phyloP scores from a whole-genome alignment of 306 rosid species.

The Betula pendula region DNA sequence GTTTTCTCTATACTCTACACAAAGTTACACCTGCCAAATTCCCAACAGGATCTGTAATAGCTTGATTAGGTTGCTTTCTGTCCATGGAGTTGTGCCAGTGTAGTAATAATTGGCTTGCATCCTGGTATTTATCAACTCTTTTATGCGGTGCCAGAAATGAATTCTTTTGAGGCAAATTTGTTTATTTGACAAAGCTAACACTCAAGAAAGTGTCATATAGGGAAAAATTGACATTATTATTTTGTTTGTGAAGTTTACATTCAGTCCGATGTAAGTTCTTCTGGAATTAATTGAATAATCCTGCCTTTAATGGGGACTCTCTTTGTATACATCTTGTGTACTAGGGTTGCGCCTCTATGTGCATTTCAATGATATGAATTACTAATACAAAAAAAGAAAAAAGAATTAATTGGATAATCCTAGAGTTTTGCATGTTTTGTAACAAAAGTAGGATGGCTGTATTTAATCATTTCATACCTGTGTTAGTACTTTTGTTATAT shows the following conservation, averaged over 20 bases:
- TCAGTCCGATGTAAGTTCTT: not conserved
- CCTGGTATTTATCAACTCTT: not conserved
- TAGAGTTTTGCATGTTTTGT: not conserved
- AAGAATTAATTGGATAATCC: no score
- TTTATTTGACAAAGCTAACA: not conserved
- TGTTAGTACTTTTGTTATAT: not conserved
- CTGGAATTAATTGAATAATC: not conserved
- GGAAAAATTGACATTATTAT: not conserved
- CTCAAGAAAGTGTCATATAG: not conserved
- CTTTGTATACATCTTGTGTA: no score
- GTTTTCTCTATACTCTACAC: not conserved
- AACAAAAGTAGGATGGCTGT: not conserved
- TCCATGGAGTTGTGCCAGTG: not conserved
- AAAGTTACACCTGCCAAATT: not conserved
- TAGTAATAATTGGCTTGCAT: not conserved
- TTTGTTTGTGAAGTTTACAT: not conserved
- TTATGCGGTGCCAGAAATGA: not conserved
- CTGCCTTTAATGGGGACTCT: not conserved
- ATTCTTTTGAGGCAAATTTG: not conserved
- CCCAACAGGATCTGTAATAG: not conserved
- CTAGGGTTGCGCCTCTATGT: no score
- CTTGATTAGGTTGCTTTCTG: not conserved
- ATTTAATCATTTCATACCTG: not conserved
- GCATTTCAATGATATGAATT: no score
- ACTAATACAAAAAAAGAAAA: no score